Conservation (phyloP, 805 yeast species). For the Starmerella khaoyaiensis region DNA sequence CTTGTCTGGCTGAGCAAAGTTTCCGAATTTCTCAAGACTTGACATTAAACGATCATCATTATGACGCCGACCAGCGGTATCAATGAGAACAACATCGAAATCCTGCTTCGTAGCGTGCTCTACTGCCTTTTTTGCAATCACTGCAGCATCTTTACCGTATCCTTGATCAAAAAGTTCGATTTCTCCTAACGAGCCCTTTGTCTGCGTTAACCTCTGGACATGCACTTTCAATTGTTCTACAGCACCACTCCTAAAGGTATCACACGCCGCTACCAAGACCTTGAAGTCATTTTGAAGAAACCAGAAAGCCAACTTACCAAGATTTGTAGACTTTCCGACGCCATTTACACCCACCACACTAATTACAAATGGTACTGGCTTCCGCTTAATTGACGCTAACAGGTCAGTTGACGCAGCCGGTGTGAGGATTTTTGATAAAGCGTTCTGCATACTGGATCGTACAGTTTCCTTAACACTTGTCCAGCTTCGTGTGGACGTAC, state of each 20-base stretch:
- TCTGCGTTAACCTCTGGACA: conserved; percentile 64
- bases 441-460: conserved; percentile 44
- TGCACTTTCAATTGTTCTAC: conserved; percentile 95
- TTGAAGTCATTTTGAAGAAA: conserved; percentile 73
- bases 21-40: conserved; percentile 86
- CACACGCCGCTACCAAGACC: conserved; percentile 90
- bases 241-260: conserved; percentile 95
- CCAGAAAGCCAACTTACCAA: conserved; percentile 94
- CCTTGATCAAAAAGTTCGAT: conserved; percentile 88
- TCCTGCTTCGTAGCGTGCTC: conserved; percentile 55
- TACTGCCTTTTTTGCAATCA: conserved; percentile 83
- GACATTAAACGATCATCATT: conserved; percentile 92
- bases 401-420: conserved; percentile 86
- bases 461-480: conserved; percentile 64
- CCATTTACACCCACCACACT: conserved; percentile 98
- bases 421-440: conserved; percentile 56
- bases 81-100: conserved; percentile 81
- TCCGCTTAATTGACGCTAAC: conserved; percentile 58
- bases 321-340: conserved; percentile 91
- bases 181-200: conserved; percentile 33
- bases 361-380: conserved; percentile 89
- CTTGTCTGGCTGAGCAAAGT: conserved; percentile 88
- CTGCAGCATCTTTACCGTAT: conserved; percentile 94
- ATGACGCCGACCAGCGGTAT: conserved; percentile 96
- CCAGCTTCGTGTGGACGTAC: conserved; percentile 60